Conservation (phyloP, 2,329 filamentous ascomycete genomes). For the Endocalyx cinctus region DNA sequence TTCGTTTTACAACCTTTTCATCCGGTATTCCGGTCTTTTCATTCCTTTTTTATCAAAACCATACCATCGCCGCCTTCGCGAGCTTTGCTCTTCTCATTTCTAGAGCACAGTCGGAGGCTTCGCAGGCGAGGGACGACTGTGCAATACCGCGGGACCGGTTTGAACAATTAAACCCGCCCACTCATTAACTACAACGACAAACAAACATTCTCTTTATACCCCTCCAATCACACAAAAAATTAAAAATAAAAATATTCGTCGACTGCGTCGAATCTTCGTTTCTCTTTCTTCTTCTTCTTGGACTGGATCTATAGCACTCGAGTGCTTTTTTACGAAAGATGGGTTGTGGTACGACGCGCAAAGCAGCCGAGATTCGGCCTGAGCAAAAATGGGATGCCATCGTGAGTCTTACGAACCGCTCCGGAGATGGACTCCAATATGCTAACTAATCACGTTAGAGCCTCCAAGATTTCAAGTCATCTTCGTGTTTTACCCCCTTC, state of each 20-base stretch:
- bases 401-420: conserved; percentile 55
- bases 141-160: conserved; percentile 37
- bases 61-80: conserved; percentile 8
- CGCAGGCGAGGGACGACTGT: conserved; percentile 47
- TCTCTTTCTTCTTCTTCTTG: conserved; percentile 6
- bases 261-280: conserved; percentile 1
- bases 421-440: no score
- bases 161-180: conserved; percentile 14
- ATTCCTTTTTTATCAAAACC: no score
- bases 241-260: no score
- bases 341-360: conserved; percentile 60
- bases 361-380: conserved; percentile 61
- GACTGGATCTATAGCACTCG: conserved; percentile 1
- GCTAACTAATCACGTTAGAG: no score
- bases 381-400: conserved; percentile 97
- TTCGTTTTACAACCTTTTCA: no score
- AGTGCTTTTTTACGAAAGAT: no score
- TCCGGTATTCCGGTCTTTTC: no score
- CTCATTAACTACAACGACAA: conserved; percentile 17
- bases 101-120: conserved; percentile 39
- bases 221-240: no score
- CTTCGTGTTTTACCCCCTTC: conserved; percentile 69
- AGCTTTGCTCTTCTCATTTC: conserved; percentile 16
- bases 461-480: conserved; percentile 74
- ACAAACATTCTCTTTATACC: conserved; percentile 16